Percentiles rank a stretch among this genome's conserved stretches.
phyloP scores from a whole-genome alignment of 2,329 filamentous ascomycete species.

The Coniochaeta prunicola region DNA sequence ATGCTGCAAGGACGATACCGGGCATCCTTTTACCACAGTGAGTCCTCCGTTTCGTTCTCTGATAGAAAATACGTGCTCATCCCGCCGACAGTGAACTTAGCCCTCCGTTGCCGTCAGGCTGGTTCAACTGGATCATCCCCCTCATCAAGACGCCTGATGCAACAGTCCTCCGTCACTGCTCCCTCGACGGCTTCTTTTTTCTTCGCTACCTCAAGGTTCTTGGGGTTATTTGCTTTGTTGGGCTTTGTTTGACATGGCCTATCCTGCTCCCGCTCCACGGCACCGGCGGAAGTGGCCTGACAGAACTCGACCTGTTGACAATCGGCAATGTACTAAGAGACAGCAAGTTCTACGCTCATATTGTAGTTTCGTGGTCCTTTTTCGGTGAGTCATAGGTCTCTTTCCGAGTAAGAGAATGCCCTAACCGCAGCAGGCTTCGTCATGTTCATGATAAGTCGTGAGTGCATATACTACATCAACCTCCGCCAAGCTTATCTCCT shows the following conservation, averaged over 20 bases:
- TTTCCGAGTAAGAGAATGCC: background rate
- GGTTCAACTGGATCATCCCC: constrained; percentile 54
- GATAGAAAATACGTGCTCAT: background rate
- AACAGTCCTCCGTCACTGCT: constrained; percentile 78
- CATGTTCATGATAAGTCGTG: constrained; percentile 81
- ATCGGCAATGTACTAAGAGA: constrained; percentile 46
- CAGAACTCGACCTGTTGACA: constrained; percentile 59
- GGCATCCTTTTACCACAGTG: constrained; percentile 42
- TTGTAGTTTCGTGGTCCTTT: constrained; percentile 74
- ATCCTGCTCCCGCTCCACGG: constrained; percentile 78
- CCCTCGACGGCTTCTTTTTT: constrained; percentile 82
- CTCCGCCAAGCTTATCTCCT: constrained; percentile 90
- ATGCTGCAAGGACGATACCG: constrained; percentile 46
- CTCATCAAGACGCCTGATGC: constrained; percentile 63
- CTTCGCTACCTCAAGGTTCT: constrained; percentile 77
- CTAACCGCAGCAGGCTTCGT: constrained; percentile 55
- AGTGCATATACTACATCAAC: constrained; percentile 90
- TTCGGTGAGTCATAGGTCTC: constrained; percentile 40
- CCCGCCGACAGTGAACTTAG: constrained; percentile 40
- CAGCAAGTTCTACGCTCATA: constrained; percentile 71
- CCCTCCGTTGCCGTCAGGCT: constrained; percentile 45
- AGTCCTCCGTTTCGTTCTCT: constrained; percentile 56
- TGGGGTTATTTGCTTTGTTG: constrained; percentile 71
- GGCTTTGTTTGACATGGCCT: constrained; percentile 76
- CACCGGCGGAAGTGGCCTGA: constrained; percentile 61